These are phyloP conservation scores for Aspergillus hortae DNA, from an alignment of 2,329 filamentous ascomycete genomes.

Conservation along the genomic window DNA sequence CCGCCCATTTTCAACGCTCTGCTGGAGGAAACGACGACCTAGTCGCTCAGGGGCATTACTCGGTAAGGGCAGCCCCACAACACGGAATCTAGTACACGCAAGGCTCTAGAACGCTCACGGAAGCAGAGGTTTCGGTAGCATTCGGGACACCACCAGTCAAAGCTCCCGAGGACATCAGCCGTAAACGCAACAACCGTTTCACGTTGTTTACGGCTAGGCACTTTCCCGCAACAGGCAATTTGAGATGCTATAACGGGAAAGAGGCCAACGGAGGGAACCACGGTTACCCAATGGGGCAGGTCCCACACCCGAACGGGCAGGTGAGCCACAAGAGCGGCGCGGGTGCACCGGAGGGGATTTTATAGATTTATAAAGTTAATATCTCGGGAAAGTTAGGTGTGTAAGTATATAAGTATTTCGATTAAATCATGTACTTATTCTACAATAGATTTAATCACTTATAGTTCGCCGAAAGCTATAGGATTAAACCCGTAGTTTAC, in stretches of 20 bases:
- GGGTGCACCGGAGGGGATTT: not conserved
- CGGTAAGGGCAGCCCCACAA: not conserved
- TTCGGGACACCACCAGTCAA: not conserved
- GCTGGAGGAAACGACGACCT: not conserved
- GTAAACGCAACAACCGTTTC: not conserved
- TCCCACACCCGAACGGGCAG: not conserved
- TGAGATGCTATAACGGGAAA: not conserved
- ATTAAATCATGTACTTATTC: no score
- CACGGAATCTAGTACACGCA: not conserved
- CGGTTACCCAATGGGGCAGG: not conserved
- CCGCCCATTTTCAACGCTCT: not conserved
- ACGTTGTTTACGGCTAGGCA: not conserved
- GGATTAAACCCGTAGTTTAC: no score
- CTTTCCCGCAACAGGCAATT: not conserved
- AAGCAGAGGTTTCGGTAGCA: not conserved
- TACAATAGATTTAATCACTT: no score
- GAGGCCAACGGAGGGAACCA: not conserved
- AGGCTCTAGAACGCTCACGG: not conserved
- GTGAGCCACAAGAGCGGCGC: not conserved
- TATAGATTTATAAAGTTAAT: no score
- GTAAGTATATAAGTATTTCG: no score
- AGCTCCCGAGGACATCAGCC: not conserved
- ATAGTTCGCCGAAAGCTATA: no score
- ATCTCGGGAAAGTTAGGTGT: no score
- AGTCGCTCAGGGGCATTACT: not conserved